Evolutionary conservation across 2,329 filamentous ascomycete species (phyloP).

Genomic region (Sarocladium brachiariae): DNA sequence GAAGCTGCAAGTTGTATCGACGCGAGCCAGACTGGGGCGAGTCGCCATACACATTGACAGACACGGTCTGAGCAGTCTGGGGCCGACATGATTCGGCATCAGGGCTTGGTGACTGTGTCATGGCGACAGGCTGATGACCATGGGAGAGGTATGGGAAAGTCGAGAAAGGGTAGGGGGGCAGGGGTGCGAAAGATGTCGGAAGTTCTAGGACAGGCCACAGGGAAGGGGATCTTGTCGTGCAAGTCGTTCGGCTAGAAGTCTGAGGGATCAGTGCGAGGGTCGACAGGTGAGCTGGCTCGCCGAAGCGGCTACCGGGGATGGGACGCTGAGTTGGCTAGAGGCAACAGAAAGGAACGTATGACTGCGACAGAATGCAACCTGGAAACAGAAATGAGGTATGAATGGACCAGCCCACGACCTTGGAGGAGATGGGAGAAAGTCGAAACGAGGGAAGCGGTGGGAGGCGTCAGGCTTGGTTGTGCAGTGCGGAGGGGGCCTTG

Average conservation of each 20-base stretch:
- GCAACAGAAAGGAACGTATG: not conserved
- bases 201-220: not conserved
- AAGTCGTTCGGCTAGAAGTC: too few species aligned
- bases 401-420: not conserved
- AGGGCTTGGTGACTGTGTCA: conserved; percentile 34
- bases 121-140: conserved; percentile 17
- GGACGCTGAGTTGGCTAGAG: not conserved
- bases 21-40: conserved; percentile 18
- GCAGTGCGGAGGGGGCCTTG: not conserved
- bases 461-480: conserved; percentile 1
- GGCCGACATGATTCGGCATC: conserved; percentile 29
- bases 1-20: conserved; percentile 49
- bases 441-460: not conserved
- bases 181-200: too few species aligned
- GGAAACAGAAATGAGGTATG: not conserved
- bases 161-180: too few species aligned
- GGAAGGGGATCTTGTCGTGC: too few species aligned
- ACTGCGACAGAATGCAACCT: not conserved
- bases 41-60: conserved; percentile 40
- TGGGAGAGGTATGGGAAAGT: too few species aligned
- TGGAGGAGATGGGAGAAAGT: not conserved
- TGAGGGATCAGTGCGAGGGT: too few species aligned
- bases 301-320: not conserved
- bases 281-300: not conserved
- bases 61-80: conserved; percentile 32